phyloP scores from a whole-genome alignment of 495 filamentous ascomycete species.

The Halenospora varia region DNA sequence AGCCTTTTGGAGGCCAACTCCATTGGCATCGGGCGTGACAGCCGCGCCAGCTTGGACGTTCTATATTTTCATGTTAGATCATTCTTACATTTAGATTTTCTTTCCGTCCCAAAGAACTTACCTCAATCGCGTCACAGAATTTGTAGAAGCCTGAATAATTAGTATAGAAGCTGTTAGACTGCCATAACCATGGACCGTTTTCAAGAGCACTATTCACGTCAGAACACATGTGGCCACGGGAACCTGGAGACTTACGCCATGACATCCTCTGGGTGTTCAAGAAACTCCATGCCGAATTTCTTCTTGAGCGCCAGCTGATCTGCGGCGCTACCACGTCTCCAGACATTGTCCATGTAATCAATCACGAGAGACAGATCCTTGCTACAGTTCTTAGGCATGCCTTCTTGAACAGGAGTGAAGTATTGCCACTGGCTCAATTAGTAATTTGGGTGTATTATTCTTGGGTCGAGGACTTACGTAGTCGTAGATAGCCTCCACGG shows the following conservation, averaged over 20 bases:
- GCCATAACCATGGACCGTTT: constrained; percentile 56
- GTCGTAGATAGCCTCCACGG: constrained; percentile 58
- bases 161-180: constrained; percentile 43
- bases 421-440: constrained; percentile 50
- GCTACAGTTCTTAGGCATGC: constrained; percentile 62
- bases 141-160: constrained; percentile 48
- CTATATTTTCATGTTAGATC: constrained; percentile 7
- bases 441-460: background rate
- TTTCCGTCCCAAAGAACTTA: constrained; percentile 7
- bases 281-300: constrained; percentile 50
- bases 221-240: background rate
- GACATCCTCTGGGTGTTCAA: constrained; percentile 58
- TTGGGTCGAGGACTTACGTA: constrained; percentile 30
- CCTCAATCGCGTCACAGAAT: constrained; percentile 51
- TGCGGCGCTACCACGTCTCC: constrained; percentile 35
- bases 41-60: constrained; percentile 31
- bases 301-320: constrained; percentile 50
- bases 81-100: background rate
- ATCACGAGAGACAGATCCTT: constrained; percentile 51
- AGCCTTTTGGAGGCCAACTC: constrained; percentile 52
- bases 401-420: constrained; percentile 57
- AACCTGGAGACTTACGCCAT: constrained; percentile 35
- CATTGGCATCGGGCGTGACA: constrained; percentile 33
- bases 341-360: constrained; percentile 49
- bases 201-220: constrained; percentile 37